Evolutionary conservation across 257 asterid species (phyloP), one percentile per base, ranked within the genome.

Genomic region (Petunia secreta): DNA sequence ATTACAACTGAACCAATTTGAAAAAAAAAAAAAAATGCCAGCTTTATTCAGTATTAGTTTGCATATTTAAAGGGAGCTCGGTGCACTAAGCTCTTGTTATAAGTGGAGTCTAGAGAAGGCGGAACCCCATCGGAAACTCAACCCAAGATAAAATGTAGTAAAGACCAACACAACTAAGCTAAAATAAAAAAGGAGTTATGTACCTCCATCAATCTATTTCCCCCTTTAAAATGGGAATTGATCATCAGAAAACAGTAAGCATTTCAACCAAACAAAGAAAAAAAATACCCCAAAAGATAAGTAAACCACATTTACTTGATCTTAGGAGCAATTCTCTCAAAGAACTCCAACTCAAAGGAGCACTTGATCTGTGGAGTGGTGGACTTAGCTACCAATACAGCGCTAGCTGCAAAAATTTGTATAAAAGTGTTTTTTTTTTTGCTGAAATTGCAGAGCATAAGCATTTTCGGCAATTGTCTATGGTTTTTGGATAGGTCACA

Each of bases 341-440:
- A 67, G 38, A 41, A 67, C 75, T 66, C 75, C 75, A 66, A 41
- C 37, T 1, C 53, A 15, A 67, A 67, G 54, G 41, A 67, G n/a
- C n/a, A n/a, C n/a, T n/a, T n/a, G n/a, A 69, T 25, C 25, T 14
- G n/a, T 0, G 41, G 25, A 25, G 25, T 25, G 25, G 25, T 8
- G 59, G 5, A n/a, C 60, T 71, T 71, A 71, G 60, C 77, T 67
- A 40, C 54, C 3, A 65, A 41, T 14, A 40, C 54, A 67, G 75
- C 54, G 15, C 8, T 67, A 71, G 44, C 58, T 25, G 77, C 60
- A 66, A 14, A 48, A 1, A 67, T 14, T 66, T 67, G 60, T 25
- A 71, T 5, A 25, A 5, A 43, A 48, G 59, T 71, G 46, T 25
- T 34, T 34, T 25, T 1, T 69, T 69, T 44, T 50, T 25, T 25